Base-by-base conservation (phyloP, 2,329 filamentous ascomycete species). In the Chrysoporthe cubensis region DNA sequence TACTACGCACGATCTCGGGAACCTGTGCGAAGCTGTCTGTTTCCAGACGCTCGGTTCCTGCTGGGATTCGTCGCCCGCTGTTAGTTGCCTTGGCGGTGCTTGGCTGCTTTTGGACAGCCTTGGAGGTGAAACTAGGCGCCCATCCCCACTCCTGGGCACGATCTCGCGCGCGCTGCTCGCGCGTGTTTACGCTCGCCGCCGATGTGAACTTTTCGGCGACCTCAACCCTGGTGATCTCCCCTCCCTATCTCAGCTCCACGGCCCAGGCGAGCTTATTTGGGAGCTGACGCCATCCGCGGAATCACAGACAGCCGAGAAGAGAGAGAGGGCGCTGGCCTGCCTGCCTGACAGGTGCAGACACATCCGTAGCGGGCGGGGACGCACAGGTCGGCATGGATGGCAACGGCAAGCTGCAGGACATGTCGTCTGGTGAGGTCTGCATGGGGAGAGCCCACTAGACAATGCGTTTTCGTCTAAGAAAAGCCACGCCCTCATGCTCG, bases 391-490 rank as follows among this genome's bases (percentile, higher is more conserved):
- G 32, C 52, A n/a, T 48, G 42, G 34, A 8, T 43, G 52, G 61
- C 52, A 62, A n/a, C 65, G 65, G 65, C 26, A 50, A 40, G 52
- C 32, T 63, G 60, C 65, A 66, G 65, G 26, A n/a, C 37, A 26
- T 63, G 16, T 52, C 32, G 59, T 37, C 42, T 58, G 32, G 48
- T 44, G 43, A 58, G 32, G 13, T 43, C 37, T 34, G 52, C 8
- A 14, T 21, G 26, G 43, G 43, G n/a, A 16, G 32, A 4, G 13
- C 11, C 32, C 48, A 50, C 64, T 26, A 26, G 26, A 26, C 26
- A 26, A 26, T 26, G 26, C 26, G 26, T 26, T 26, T 26, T 26
- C 26, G 26, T 26, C 26, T 2, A 26, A 26, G 26, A 26, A 26
- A 26, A 26, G 26, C 26, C 26, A 26, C 26, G 26, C 26, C 26